Evolutionary conservation across 2,329 filamentous ascomycete genomes (phyloP), one percentile per base, ranked within the genome.

Genomic region (Paraphaeosphaeria minitans): DNA sequence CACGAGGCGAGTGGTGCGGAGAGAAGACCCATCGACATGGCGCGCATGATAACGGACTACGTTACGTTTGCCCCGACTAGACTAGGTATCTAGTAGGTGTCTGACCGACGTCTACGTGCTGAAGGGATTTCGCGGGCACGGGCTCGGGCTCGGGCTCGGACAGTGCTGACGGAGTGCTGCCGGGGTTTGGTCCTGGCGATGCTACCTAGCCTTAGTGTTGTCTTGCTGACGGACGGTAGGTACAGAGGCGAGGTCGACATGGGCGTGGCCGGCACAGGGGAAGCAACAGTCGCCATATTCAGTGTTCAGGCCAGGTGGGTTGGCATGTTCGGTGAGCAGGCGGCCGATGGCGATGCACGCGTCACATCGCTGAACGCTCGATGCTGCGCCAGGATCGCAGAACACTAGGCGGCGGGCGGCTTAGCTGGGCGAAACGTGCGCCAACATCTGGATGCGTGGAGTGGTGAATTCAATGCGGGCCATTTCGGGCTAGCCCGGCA

Each of bases 31-130:
- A 79, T 89, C 50, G 87, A 87, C 0, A 81, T 88, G 56, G 83
- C 82, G 1, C 81, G 89, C 35, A 74, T 90, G n/a, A 78, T 92
- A 53, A 92, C 89, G 9, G 90, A 92, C 74, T 83, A 85, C 66
- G 82, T 86, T 48, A 89, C 88, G 0, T 86, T 91, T 65, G 87
- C 84, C 35, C n/a, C n/a, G n/a, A n/a, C n/a, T n/a, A n/a, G n/a
- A n/a, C n/a, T n/a, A n/a, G n/a, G n/a, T n/a, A n/a, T n/a, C n/a
- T n/a, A n/a, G n/a, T n/a, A n/a, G n/a, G n/a, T 92, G 90, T 66
- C 75, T 89, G 41, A 89, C 88, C 27, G 89, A 91, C 67, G 85
- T 91, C 21, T 91, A 89, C 72, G 79, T 91, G 22, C 72, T 85
- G 2, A 79, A 83, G 0, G 80, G 83, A 41, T 84, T 86, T 66